Evolutionary conservation across 345 rosid species (phyloP).

Genomic region (Citrus sp.): DNA sequence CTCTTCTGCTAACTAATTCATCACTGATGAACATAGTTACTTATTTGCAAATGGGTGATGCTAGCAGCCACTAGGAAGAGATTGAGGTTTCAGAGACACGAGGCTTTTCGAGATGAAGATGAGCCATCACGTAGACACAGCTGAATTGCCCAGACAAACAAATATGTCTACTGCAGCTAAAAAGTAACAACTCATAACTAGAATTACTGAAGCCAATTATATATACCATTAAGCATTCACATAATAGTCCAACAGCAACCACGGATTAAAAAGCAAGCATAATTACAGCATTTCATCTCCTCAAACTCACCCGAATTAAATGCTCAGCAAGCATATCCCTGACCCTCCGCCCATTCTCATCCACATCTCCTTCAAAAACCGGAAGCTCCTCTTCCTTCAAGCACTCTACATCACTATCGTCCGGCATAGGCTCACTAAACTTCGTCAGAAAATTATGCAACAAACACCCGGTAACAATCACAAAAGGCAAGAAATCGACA

Average conservation of each 20-base stretch:
- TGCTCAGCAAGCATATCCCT: conserved; percentile 66
- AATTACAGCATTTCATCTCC: conserved; percentile 22
- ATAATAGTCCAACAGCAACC: background rate
- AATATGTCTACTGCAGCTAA: background rate
- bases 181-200: background rate
- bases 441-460: conserved; percentile 68
- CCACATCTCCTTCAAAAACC: conserved; percentile 42
- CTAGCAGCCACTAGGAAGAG: background rate
- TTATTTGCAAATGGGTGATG: background rate
- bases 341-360: conserved; percentile 34
- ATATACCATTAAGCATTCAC: background rate
- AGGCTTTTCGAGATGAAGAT: background rate
- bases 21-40: background rate
- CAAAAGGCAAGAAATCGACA: conserved; percentile 54
- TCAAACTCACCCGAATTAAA: conserved; percentile 39
- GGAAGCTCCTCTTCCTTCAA: conserved; percentile 25
- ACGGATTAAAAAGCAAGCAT: background rate
- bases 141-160: background rate
- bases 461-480: conserved; percentile 60
- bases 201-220: background rate
- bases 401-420: conserved; percentile 29
- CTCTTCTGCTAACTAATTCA: background rate
- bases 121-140: background rate
- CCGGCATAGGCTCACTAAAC: conserved; percentile 39
- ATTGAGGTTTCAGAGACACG: background rate